phyloP scores from a whole-genome alignment of 1,284 basidiomycete species.

The Volvariella volvacea region DNA sequence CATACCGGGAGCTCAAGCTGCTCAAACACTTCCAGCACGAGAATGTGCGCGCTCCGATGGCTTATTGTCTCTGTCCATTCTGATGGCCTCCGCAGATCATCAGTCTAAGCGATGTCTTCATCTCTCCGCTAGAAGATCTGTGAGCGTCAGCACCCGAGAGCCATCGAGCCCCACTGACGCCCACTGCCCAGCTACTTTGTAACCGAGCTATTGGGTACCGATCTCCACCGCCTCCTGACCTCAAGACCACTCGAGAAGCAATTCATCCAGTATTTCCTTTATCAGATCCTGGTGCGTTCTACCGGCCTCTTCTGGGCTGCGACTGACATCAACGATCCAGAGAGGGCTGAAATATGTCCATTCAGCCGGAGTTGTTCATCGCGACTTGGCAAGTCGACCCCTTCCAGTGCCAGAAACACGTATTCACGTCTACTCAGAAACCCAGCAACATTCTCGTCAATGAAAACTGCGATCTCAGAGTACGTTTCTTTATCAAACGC shows the following conservation, averaged over 20 bases:
- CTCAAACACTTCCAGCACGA: slow-evolving; percentile 99
- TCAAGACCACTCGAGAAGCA: slow-evolving; percentile 98
- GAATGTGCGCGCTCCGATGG: slow-evolving; percentile 57
- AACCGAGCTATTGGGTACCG: slow-evolving; percentile 97
- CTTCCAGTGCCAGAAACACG: slow-evolving; percentile 1
- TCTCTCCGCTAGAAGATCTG: slow-evolving; percentile 97
- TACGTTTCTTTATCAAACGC: slow-evolving; percentile 20
- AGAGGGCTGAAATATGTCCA: slow-evolving; percentile 99
- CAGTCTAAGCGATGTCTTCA: slow-evolving; percentile 98
- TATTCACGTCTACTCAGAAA: slow-evolving; percentile 53
- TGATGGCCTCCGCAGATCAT: slow-evolving; percentile 69
- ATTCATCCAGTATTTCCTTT: slow-evolving; percentile 99
- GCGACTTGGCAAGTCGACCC: slow-evolving; percentile 69
- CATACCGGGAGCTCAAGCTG: slow-evolving; percentile 97
- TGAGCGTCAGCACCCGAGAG: too few relatives aligned
- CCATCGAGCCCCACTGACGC: slow-evolving; percentile 4
- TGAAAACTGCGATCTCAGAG: slow-evolving; percentile 91
- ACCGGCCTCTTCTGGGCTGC: background rate
- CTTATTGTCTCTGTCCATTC: slow-evolving; percentile 2
- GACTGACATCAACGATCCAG: slow-evolving; percentile 29
- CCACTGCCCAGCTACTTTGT: slow-evolving; percentile 80
- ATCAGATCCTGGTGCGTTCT: slow-evolving; percentile 85
- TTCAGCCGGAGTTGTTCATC: slow-evolving; percentile 97
- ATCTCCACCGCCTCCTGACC: slow-evolving; percentile 94
- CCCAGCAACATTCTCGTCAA: slow-evolving; percentile 99